phyloP scores from a whole-genome alignment of 2,329 filamentous ascomycete genomes.

The Fusarium brachygibbosum region DNA sequence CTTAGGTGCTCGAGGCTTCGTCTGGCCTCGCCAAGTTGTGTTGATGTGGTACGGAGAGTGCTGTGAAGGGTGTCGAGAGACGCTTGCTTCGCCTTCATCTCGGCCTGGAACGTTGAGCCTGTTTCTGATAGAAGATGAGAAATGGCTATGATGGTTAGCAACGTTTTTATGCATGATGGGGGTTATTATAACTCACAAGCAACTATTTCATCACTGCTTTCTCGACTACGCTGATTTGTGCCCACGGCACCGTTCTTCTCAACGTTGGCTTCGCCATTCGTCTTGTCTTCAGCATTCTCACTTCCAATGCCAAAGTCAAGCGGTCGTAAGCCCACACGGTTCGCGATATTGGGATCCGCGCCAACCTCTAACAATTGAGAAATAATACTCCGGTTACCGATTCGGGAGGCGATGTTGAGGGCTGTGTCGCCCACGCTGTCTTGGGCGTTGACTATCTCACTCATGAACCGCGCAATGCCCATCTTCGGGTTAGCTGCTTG shows the following conservation, averaged over 20 bases:
- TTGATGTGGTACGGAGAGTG: slow-evolving; percentile 83
- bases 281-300: slow-evolving; percentile 64
- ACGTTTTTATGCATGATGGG: neutral
- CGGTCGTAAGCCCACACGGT: slow-evolving; percentile 88
- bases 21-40: slow-evolving; percentile 82
- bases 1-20: slow-evolving; percentile 79
- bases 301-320: slow-evolving; percentile 94
- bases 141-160: slow-evolving; percentile 69
- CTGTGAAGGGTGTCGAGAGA: slow-evolving; percentile 85
- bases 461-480: slow-evolving; percentile 92
- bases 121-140: slow-evolving; percentile 85
- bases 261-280: slow-evolving; percentile 58
- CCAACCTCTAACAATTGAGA: slow-evolving; percentile 97
- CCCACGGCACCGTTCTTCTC: slow-evolving; percentile 62
- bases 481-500: slow-evolving; percentile 72
- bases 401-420: slow-evolving; percentile 91
- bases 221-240: slow-evolving; percentile 70
- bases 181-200: slow-evolving; percentile 70
- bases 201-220: slow-evolving; percentile 84
- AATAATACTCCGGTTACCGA: slow-evolving; percentile 94
- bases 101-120: slow-evolving; percentile 81
- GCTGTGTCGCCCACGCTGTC: slow-evolving; percentile 96
- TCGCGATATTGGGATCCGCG: slow-evolving; percentile 91
- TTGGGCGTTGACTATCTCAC: slow-evolving; percentile 94
- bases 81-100: slow-evolving; percentile 86